phyloP scores from a whole-genome alignment of 305 asterid species.

The Solanum hybrid region DNA sequence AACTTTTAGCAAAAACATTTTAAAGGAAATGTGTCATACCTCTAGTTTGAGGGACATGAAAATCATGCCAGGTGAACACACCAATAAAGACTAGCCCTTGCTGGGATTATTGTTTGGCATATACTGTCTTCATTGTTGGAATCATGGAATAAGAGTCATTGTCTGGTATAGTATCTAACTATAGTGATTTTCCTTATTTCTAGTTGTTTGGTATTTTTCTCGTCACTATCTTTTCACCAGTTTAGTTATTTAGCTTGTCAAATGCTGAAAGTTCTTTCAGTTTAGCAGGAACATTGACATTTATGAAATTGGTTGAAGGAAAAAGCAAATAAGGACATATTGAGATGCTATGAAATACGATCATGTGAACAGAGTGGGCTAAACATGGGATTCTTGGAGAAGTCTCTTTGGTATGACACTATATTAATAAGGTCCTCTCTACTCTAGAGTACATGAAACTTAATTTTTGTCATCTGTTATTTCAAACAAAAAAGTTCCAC shows the following conservation, averaged over 20 bases:
- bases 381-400: neutral
- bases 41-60: too few species aligned
- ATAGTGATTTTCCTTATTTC: neutral
- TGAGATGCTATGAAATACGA: neutral
- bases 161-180: too few species aligned
- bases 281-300: neutral
- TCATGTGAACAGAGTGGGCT: neutral
- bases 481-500: neutral
- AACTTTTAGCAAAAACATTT: neutral
- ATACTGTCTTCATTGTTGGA: neutral
- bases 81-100: too few species aligned
- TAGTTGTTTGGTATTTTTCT: neutral
- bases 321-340: neutral
- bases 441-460: neutral
- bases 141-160: neutral
- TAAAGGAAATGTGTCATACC: too few species aligned
- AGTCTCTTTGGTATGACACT: neutral
- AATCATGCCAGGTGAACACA: too few species aligned
- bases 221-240: neutral
- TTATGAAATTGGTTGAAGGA: neutral
- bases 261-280: neutral
- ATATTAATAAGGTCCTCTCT: neutral
- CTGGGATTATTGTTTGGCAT: neutral
- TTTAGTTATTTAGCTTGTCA: neutral
- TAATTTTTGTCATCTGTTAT: neutral